Conservation (phyloP, 495 filamentous ascomycete genomes). For the Neurospora sp. region DNA sequence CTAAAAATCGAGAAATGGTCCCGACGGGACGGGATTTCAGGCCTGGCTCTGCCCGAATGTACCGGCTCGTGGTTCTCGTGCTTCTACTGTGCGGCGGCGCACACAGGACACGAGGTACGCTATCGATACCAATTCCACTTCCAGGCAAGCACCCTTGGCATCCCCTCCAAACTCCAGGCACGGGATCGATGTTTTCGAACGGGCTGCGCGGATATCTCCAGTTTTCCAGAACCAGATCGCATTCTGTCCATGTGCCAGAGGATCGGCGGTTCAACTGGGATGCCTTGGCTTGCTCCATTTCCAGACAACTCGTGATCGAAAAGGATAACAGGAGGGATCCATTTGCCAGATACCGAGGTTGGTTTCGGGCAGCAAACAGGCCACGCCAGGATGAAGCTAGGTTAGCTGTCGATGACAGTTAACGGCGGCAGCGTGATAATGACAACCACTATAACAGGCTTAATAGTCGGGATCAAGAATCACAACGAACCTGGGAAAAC, state of each 20-base stretch:
- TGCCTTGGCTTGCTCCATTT: neutral
- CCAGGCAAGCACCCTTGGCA: neutral
- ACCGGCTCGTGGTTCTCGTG: neutral
- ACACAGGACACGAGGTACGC: neutral
- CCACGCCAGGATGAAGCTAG: neutral
- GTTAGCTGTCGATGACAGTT: neutral
- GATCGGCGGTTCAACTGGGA: neutral
- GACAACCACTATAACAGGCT: neutral
- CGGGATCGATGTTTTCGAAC: neutral
- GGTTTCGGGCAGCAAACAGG: neutral
- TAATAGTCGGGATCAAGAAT: neutral
- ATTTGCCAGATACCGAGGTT: neutral
- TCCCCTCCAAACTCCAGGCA: neutral
- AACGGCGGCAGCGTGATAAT: neutral
- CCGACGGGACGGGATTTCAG: neutral
- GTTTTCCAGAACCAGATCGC: neutral
- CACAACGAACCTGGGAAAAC: neutral
- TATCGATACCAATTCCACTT: neutral
- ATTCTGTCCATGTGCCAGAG: neutral
- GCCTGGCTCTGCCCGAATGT: neutral
- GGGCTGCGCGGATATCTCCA: neutral
- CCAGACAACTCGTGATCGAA: neutral
- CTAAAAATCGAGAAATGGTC: neutral
- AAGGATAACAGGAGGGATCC: neutral
- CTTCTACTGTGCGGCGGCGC: neutral